Conservation (phyloP, 1,139 yeast genomes). For the Magnusiomyces ingens region DNA sequence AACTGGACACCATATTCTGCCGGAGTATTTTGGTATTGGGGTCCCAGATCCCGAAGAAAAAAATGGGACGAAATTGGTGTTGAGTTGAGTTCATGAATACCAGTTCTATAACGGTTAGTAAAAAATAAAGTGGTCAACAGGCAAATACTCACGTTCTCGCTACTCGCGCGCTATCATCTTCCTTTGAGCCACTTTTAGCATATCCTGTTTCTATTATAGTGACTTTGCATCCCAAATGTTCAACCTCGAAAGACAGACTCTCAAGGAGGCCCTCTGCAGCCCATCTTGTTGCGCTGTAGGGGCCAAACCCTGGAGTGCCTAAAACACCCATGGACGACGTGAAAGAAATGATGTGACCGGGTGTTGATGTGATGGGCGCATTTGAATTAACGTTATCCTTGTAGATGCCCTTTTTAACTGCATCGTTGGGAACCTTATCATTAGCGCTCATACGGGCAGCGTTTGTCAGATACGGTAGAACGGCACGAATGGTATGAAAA, state of each 20-base stretch:
- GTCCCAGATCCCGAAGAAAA: constrained; percentile 12
- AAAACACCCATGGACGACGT: constrained; percentile 17
- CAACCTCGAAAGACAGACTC: constrained; percentile 16
- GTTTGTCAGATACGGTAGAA: constrained; percentile 13
- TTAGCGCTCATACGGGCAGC: constrained; percentile 9
- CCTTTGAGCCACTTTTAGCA: constrained; percentile 13
- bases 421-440: constrained; percentile 4
- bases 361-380: constrained; percentile 8
- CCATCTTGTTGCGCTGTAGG: constrained; percentile 17
- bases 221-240: constrained; percentile 16
- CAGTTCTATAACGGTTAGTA: constrained; percentile 10
- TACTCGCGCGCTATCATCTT: constrained; percentile 8
- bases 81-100: constrained; percentile 9
- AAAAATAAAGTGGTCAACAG: background rate
- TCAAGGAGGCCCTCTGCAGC: constrained; percentile 17
- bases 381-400: background rate
- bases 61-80: constrained; percentile 16
- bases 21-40: constrained; percentile 15
- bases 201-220: constrained; percentile 16
- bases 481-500: constrained; percentile 15
- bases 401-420: background rate
- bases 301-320: constrained; percentile 18
- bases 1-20: constrained; percentile 17
- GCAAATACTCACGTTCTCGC: constrained; percentile 14
- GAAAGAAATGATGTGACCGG: constrained; percentile 15